Base-by-base conservation (phyloP, 2,329 filamentous ascomycete species). In the Hypoxylon sp. region DNA sequence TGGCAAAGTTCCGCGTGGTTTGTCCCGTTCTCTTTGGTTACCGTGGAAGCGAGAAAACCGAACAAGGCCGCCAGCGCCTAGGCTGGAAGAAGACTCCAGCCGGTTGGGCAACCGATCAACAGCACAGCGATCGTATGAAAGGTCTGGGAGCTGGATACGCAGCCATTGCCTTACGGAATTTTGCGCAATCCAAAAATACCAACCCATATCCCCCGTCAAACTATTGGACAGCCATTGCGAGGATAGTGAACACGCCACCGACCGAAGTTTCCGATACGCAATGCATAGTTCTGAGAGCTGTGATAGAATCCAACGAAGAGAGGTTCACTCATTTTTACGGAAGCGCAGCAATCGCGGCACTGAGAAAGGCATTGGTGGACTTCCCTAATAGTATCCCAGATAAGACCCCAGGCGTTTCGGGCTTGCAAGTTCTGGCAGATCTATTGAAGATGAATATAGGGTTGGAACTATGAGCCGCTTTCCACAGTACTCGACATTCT, bases 11-110 rank as follows among this genome's bases (percentile, higher is more conserved):
- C 64, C 85, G 91, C 52, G 78, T 89, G 11, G 78, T 83, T 3
- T 96, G 91, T 63, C 93, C 94, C 0, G 86, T 91, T 1, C 76
- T 99, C 0, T 97, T 95, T 68, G 93, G 93, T 12, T 83, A 92
- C 59, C 80, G 83, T 31, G 92, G 90, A 16, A 84, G 78, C 55
- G 90, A 96, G 68, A 85, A 79, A 55, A 95, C 86, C 0, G 80
- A 84, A 34, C 76, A 77, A 7, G 91, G 90, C 1, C 81, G 86
- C 8, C 61, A 71, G 12, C 79, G 81, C n/a, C 71, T 96, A 2
- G 91, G 90, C 0, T 96, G 91, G 90, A 81, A 78, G 70, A 83
- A 78, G 59, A 80, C 79, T 3, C 20, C 32, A 5, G 20, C 27
- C 4, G 72, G 73, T 5, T 93, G 81, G 76, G 77, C 88, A 51